Evolutionary conservation across 257 asterid genomes (phyloP), one percentile per base, ranked within the genome.

Genomic region (Nicotiana knightiana): DNA sequence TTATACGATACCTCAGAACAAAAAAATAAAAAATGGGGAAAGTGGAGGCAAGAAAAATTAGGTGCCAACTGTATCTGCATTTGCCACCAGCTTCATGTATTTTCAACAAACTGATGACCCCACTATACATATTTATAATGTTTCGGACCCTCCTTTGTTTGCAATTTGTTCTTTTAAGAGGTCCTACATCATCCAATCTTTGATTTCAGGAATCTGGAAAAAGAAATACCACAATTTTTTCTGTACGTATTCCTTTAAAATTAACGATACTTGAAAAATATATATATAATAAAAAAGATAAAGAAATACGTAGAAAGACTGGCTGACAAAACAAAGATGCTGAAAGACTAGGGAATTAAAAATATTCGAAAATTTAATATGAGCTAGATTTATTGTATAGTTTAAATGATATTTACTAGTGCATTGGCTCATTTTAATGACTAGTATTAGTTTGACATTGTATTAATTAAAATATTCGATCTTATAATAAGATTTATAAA

Each of bases 31-130:
- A 37, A 1, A 37, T 6, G 10, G 48, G 48, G 48, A 5, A 0
- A 5, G 39, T 0, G 39, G 46, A 9, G 12, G 59, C 59, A 77
- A 77, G 32, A 37, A 9, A 37, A 3, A 18, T 21, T 43, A 21
- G 78, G 59, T 71, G 51, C 37, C 24, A 71, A 21, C 78, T 71
- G 37, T 37, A 71, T 46, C 24, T 43, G 78, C 59, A 71, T 71
- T 71, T 71, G 78, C 37, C 59, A 43, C 37, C 59, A 71, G 57
- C 77, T 71, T 71, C 78, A 71, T 71, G 59, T 46, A 46, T 43
- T 21, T 21, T 43, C 78, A 71, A 71, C 78, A 43, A 43, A 43
- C 59, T 43, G 78, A 21, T 13, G 78, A 21, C 59, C 78, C 78
- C 13, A 57, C 26, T 21, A 1, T 11, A 10, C 21, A 21, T 43